Base-by-base conservation (phyloP, 1,284 basidiomycete genomes). In the Ustilago xerochloae region DNA sequence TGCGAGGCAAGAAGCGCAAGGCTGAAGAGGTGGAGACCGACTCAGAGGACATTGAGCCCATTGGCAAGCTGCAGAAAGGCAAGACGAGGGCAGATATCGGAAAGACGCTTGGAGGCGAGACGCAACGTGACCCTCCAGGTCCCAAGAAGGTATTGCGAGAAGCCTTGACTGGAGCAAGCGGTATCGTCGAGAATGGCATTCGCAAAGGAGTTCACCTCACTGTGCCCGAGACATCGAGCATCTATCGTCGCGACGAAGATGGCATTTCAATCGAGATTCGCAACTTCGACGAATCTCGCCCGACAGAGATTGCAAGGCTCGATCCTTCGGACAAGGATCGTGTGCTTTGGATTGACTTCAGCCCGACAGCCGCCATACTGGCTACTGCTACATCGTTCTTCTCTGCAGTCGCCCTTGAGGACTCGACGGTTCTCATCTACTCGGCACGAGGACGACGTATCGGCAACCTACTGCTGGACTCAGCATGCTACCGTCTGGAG, bases 321-420 rank as follows among this genome's bases (percentile, higher is more conserved):
- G 88, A 86, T 75, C 88, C 89, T 22, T 47, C 66, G 9, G 70
- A 70, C 50, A 65, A 72, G 38, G 74, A 71, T 87, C 90, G 80
- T 89, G 84, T 90, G 7, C 88, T 91, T 55, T 98, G 95, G 94
- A 84, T 94, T 53, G 94, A 97, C 84, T 97, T 92, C 84, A 80
- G 94, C 8, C 89, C 92, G 1, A 89, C 88, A 0, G 90, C 91
- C 6, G 89, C 89, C 6, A 82, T 95, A 5, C 86, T 88, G 0
- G 83, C 93, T 30, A 89, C 89, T 1, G 89, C 90, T 0, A 91
- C 92, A 0, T 81, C 85, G 2, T 80, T 81, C 2, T 93, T 93
- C 81, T 90, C 90, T 68, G 94, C 92, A 2, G 91, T 75, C 0
- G 71, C 74, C 2, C 60, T 80, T 20, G 60, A 69, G 15, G 79